Evolutionary conservation across 495 filamentous ascomycete genomes (phyloP).

Genomic region (Annulohypoxylon bovei): DNA sequence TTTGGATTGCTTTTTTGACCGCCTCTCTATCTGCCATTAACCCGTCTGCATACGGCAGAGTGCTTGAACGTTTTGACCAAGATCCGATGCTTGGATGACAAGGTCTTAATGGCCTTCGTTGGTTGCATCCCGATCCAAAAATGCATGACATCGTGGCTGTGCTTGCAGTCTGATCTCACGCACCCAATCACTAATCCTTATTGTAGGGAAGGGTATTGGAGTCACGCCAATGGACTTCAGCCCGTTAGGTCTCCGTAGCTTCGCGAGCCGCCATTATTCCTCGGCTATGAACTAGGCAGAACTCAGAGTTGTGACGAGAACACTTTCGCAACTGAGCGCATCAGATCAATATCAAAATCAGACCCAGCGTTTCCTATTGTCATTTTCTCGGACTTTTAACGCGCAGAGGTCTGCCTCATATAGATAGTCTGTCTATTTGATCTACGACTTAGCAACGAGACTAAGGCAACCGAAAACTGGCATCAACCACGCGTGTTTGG

Average conservation of each 20-base stretch:
- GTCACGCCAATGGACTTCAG: slow-evolving; percentile 23
- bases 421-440: not conserved
- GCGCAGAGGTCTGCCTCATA: not conserved
- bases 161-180: slow-evolving; percentile 40
- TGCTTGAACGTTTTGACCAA: slow-evolving; percentile 36
- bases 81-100: slow-evolving; percentile 35
- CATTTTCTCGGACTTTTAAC: not conserved
- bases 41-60: slow-evolving; percentile 28
- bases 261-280: slow-evolving; percentile 1
- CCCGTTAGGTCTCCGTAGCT: slow-evolving; percentile 24
- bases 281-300: slow-evolving; percentile 30
- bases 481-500: slow-evolving; percentile 8
- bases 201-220: slow-evolving; percentile 10
- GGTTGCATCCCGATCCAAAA: slow-evolving; percentile 28
- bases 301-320: slow-evolving; percentile 20
- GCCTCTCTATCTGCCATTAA: slow-evolving; percentile 28
- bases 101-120: slow-evolving; percentile 28
- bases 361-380: slow-evolving; percentile 1
- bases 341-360: not conserved
- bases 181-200: slow-evolving; percentile 34
- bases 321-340: not conserved
- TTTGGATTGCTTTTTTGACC: slow-evolving; percentile 31
- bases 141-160: slow-evolving; percentile 45
- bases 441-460: not conserved
- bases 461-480: not conserved